These are phyloP conservation scores for Mercurialis annua DNA, from an alignment of 345 rosid genomes.

Conservation along the genomic window DNA sequence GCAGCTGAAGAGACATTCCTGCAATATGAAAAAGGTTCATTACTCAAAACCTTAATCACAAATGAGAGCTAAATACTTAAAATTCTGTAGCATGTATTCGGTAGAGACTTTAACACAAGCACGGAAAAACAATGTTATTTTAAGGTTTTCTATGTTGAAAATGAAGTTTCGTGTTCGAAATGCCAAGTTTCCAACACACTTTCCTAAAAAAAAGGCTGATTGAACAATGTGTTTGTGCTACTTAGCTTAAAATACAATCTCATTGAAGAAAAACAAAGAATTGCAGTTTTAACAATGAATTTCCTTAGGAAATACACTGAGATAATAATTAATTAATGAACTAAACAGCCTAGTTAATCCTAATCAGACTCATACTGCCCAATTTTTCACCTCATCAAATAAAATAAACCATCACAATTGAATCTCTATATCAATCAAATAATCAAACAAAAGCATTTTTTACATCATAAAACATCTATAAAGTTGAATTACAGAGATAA, in stretches of 20 bases:
- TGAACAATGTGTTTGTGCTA: too few relatives aligned
- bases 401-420: not conserved
- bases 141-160: not conserved
- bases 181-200: not conserved
- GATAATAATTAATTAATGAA: not conserved
- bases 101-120: too few relatives aligned
- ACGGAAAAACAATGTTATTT: too few relatives aligned
- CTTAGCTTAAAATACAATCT: too few relatives aligned
- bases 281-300: too few relatives aligned
- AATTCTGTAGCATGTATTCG: too few relatives aligned
- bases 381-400: not conserved
- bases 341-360: not conserved
- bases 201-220: not conserved
- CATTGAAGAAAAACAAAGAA: too few relatives aligned
- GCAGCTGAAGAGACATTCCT: constrained; percentile 8
- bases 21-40: not conserved
- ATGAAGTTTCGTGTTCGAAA: not conserved
- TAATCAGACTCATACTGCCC: not conserved
- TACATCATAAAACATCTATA: not conserved
- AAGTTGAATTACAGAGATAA: not conserved
- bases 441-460: too few relatives aligned
- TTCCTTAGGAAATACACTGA: too few relatives aligned
- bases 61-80: too few relatives aligned
- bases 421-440: not conserved
- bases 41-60: not conserved